phyloP scores from a whole-genome alignment of 306 rosid genomes.

The Pueraria montana region DNA sequence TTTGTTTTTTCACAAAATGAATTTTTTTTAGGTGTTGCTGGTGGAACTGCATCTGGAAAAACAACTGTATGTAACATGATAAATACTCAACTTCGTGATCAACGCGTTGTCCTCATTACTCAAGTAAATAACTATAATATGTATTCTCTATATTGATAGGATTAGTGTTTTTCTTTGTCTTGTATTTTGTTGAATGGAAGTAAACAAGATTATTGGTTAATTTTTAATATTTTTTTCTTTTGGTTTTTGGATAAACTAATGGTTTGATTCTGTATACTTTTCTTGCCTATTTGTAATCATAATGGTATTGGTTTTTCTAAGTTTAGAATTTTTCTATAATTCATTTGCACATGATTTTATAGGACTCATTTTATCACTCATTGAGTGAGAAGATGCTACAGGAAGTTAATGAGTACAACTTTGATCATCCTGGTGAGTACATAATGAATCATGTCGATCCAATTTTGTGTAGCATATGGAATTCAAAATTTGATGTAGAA shows the following conservation, averaged over 20 bases:
- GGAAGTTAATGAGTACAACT: conserved; percentile 78
- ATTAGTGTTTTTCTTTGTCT: neutral
- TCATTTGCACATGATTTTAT: neutral
- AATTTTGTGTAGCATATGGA: neutral
- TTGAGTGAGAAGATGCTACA: conserved; percentile 58
- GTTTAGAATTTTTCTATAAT: neutral
- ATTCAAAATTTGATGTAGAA: neutral
- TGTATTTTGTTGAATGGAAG: neutral
- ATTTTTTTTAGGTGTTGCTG: conserved; percentile 76
- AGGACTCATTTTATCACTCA: conserved; percentile 88
- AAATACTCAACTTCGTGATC: conserved; percentile 82
- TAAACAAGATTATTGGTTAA: neutral
- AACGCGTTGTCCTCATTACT: conserved; percentile 82
- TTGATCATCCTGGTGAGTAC: conserved; percentile 94
- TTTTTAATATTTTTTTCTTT: neutral
- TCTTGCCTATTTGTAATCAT: neutral
- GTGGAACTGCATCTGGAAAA: conserved; percentile 97
- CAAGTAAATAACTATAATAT: conserved; percentile 65
- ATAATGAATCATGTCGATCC: neutral
- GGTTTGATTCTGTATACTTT: neutral
- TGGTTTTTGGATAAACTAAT: neutral
- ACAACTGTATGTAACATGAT: conserved; percentile 87
- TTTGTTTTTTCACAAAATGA: neutral
- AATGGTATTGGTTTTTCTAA: neutral
- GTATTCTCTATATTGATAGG: neutral